Evolutionary conservation across 352 stramenopile genomes (phyloP).

Genomic region (Thalassiosira sp.): DNA sequence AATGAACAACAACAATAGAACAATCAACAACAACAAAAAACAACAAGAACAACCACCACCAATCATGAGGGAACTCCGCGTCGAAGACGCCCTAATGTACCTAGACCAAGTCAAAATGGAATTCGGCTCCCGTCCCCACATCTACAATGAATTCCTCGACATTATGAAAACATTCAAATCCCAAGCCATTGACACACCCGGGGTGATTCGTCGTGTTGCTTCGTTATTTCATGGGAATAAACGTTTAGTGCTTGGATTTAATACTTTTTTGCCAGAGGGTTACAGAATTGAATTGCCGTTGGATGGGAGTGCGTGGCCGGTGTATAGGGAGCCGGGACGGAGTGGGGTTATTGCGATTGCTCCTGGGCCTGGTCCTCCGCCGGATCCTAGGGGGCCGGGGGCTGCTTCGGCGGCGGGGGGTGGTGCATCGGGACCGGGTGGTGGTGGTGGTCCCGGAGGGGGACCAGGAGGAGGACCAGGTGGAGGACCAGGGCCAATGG

Average conservation of each 20-base stretch:
- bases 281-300: slow-evolving; percentile 88
- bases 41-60: background rate
- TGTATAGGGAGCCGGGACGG: slow-evolving; percentile 75
- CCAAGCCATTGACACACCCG: slow-evolving; percentile 95
- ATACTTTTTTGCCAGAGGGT: slow-evolving; percentile 97
- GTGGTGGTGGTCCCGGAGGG: background rate
- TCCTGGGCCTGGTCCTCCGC: slow-evolving; percentile 2
- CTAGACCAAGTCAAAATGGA: slow-evolving; percentile 99
- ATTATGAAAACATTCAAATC: slow-evolving; percentile 99
- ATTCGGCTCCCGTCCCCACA: slow-evolving; percentile 97
- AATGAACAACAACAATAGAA: background rate
- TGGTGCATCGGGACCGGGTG: background rate
- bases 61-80: slow-evolving; percentile 84
- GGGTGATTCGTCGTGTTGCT: slow-evolving; percentile 97
- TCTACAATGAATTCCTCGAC: slow-evolving; percentile 99
- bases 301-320: slow-evolving; percentile 70
- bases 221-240: slow-evolving; percentile 98
- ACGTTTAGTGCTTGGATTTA: slow-evolving; percentile 98
- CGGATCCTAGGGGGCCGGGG: background rate
- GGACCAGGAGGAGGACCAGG: slow-evolving; percentile 1
- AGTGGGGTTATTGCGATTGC: slow-evolving; percentile 59
- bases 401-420: background rate
- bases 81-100: slow-evolving; percentile 99
- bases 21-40: background rate
- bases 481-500: background rate